Evolutionary conservation across 495 filamentous ascomycete species (phyloP).

Genomic region (Bacidia rubella): DNA sequence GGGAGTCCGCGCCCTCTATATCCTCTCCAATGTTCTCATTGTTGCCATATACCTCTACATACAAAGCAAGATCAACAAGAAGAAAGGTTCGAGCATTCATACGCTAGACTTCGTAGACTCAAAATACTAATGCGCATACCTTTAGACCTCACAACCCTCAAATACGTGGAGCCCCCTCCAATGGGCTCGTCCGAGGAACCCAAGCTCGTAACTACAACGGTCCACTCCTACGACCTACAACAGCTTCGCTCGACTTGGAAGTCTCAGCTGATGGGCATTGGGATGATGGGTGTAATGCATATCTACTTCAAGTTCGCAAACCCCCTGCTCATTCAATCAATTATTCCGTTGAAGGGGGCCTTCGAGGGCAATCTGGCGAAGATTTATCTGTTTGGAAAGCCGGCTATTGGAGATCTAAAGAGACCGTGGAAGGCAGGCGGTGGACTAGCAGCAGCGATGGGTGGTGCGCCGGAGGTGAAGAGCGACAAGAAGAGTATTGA

Average conservation of each 20-base stretch:
- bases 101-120: neutral
- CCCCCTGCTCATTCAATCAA: conserved; percentile 93
- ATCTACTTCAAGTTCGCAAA: conserved; percentile 99
- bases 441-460: conserved; percentile 32
- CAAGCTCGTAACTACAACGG: conserved; percentile 89
- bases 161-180: conserved; percentile 90
- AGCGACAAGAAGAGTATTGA: conserved; percentile 95
- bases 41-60: conserved; percentile 69
- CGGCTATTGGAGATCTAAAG: conserved; percentile 85
- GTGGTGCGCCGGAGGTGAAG: conserved; percentile 56
- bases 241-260: conserved; percentile 76
- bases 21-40: conserved; percentile 83
- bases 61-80: conserved; percentile 69
- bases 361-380: conserved; percentile 90
- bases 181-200: conserved; percentile 87
- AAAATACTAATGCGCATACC: neutral
- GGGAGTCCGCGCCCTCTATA: conserved; percentile 66
- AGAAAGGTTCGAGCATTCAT: conserved; percentile 60
- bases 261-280: conserved; percentile 83
- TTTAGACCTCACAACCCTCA: conserved; percentile 91
- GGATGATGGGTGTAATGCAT: conserved; percentile 98
- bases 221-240: conserved; percentile 78
- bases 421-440: conserved; percentile 89
- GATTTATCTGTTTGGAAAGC: conserved; percentile 82
- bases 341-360: conserved; percentile 91